phyloP scores from a whole-genome alignment of 148 eudicot genomes.

The Camellia sinensis region DNA sequence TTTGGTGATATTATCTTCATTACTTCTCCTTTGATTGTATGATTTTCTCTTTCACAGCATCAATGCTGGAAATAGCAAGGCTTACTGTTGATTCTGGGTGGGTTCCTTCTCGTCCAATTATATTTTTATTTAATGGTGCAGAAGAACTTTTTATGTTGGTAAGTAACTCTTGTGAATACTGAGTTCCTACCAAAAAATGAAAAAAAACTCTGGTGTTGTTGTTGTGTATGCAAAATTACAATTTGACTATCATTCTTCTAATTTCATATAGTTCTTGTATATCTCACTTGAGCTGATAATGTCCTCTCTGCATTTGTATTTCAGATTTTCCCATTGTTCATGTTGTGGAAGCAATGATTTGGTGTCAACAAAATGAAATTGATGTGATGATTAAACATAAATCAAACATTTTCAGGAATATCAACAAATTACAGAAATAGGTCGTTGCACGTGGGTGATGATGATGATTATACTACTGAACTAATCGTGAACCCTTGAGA shows the following conservation, averaged over 20 bases:
- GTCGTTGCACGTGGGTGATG: too few species aligned
- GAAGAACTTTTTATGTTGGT: conserved; percentile 99
- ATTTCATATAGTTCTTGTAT: background rate
- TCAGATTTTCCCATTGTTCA: background rate
- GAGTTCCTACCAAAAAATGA: too few species aligned
- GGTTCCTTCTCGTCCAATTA: conserved; percentile 79
- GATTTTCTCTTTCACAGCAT: conserved; percentile 50
- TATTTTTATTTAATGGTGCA: conserved; percentile 94
- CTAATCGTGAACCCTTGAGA: background rate
- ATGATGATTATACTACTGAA: too few species aligned
- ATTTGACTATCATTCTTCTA: background rate
- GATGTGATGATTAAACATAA: background rate
- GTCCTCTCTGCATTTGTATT: background rate
- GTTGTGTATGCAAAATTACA: background rate
- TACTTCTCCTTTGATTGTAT: conserved; percentile 3
- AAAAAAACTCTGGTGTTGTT: too few species aligned
- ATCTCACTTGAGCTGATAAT: background rate
- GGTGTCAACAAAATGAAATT: background rate
- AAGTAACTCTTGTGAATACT: conserved; percentile 22
- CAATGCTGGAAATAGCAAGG: conserved; percentile 87
- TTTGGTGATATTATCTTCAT: conserved; percentile 3
- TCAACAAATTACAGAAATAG: too few species aligned
- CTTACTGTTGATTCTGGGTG: conserved; percentile 82
- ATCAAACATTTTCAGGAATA: too few species aligned
- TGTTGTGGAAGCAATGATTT: background rate